Base-by-base conservation (phyloP, 2,329 filamentous ascomycete species). In the Fonsecaea pedrosoi region DNA sequence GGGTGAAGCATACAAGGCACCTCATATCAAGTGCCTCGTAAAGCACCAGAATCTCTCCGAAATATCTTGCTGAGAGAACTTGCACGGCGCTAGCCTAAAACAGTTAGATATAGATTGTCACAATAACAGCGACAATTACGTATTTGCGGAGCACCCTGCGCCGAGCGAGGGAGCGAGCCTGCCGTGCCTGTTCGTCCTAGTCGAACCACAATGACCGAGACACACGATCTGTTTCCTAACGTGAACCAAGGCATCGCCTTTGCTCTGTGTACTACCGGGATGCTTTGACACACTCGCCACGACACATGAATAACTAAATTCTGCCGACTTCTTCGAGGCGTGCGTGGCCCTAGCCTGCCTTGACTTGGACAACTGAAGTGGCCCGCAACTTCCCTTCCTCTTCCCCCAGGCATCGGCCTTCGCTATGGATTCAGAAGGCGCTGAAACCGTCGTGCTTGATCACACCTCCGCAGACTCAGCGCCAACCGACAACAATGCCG, bases 371-470 rank as follows among this genome's bases (percentile, higher is more conserved):
- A 18, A 45, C n/a, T 45, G 15, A 45, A 40, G 18, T 6, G 6
- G 30, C 30, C 30, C 30, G 30, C 30, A 6, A 32, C 18, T n/a
- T 13, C 35, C 34, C 45, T 4, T 9, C 34, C 21, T 38, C 15
- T 48, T 13, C 10, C 59, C 18, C 48, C 4, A 4, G 25, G 5
- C 13, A 34, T 53, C 54, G n/a, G 38, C 54, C 21, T 38, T 58
- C 42, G 71, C 68, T 15, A 70, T 73, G 59, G 69, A 66, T 35
- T 75, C 74, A 18, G 74, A 74, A 65, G 71, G 70, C 57, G 73
- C 72, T 12, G 72, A 74, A 37, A 67, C 72, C 13, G 69, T 72
- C 7, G 60, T 74, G 9, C 58, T 73, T 25, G 67, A 74, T 35
- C 64, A 66, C 9, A 67, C 72, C 18, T 67, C 69, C 21, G 32